Evolutionary conservation across 495 filamentous ascomycete species (phyloP).

Genomic region (Xylaria palmicola): DNA sequence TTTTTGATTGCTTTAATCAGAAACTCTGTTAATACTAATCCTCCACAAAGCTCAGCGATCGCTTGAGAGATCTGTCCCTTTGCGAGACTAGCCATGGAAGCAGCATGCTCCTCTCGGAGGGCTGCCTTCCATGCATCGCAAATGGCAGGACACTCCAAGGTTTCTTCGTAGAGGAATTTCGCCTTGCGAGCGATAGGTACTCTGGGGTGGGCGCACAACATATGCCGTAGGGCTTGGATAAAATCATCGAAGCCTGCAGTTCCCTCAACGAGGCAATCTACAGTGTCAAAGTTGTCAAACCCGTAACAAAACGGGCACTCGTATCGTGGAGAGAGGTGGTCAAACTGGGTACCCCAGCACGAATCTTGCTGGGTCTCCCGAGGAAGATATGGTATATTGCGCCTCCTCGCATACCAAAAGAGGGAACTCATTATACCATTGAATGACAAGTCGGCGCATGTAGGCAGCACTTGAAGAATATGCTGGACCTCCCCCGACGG

Average conservation of each 20-base stretch:
- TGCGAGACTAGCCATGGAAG: neutral
- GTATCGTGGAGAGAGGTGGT: neutral
- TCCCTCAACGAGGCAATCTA: neutral
- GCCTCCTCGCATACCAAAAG: slow-evolving; percentile 10
- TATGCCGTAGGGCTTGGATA: neutral
- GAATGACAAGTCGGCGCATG: neutral
- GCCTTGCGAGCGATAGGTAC: neutral
- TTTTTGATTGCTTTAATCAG: no score
- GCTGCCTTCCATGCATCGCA: neutral
- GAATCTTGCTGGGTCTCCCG: neutral
- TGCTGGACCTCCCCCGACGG: neutral
- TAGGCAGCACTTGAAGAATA: neutral
- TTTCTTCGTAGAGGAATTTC: slow-evolving; percentile 6
- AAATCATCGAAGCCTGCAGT: neutral
- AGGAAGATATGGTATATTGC: neutral
- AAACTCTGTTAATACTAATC: no score
- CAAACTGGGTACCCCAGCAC: neutral
- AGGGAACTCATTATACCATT: neutral
- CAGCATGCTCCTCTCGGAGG: neutral
- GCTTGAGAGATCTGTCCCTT: slow-evolving; percentile 1
- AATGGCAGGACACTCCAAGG: neutral
- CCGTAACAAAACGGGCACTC: slow-evolving; percentile 7
- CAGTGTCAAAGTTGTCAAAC: neutral
- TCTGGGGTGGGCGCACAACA: neutral
- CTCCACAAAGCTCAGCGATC: slow-evolving; percentile 1